Evolutionary conservation across 305 asterid genomes (phyloP), one percentile per base, ranked within the genome.

Genomic region (Solanum hybrid): DNA sequence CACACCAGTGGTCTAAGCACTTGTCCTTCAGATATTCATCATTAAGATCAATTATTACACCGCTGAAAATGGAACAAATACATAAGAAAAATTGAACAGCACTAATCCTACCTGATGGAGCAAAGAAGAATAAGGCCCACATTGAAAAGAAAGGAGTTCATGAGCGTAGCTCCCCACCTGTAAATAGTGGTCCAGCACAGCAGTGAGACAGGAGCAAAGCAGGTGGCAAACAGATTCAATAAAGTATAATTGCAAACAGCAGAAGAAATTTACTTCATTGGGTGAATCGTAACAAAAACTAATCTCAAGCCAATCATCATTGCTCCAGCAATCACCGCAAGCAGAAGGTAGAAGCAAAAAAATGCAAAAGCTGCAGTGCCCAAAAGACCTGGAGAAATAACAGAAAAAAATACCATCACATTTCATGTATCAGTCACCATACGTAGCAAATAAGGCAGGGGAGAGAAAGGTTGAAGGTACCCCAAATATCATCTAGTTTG

Each of bases 151-250:
- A 98, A 98, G 32, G 99, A 98, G 92, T 96, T 98, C 99, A 98
- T 96, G 64, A 98, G 97, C 36, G 99, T 98, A 85, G 97, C 99
- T 90, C 99, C 99, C 99, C 99, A 96, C 93, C 99, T 98, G 93
- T 87, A 91, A 86, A 79, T 36, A 86, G 80, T 24, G 85, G 71
- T 86, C 71, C 90, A 89, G 87, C n/a, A 31, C 29, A 78, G 36
- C 37, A 34, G n/a, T 20, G 17, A 80, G 71, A 89, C 37, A 11
- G 85, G 38, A 85, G 75, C 69, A 40, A 71, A 34, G 71, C 26
- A 24, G 24, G 46, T 27, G 66, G 51, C n/a, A 90, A 88, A 60
- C 22, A 88, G 75, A 78, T 73, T 35, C 66, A 75, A 36, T 69
- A 79, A 71, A 86, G 88, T 66, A 40, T 29, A 85, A 26, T 34